A percentile compares a stretch with the other conserved stretches of the same genome.
These are phyloP conservation scores for Flaveria linearis DNA, from an alignment of 129 eudicot species.

Conservation along the genomic window DNA sequence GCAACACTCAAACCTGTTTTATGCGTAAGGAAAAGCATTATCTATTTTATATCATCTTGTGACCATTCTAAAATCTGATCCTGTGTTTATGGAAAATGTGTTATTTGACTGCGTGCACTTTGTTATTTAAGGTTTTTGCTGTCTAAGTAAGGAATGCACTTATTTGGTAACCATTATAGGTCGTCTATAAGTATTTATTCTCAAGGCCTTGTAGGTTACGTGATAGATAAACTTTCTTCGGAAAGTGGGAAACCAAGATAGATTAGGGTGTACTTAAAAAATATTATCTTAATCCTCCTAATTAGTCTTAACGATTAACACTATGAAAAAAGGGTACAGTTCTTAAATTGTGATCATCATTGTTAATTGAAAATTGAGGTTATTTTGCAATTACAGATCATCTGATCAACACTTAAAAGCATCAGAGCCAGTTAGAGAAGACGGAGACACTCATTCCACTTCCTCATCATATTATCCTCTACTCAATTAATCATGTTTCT, in stretches of 20 bases:
- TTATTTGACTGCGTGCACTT: neutral
- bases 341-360: constrained; percentile 16
- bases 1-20: neutral
- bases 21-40: neutral
- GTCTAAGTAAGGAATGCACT: neutral
- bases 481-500: constrained; percentile 1
- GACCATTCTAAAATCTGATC: neutral
- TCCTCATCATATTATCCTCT: constrained; percentile 59
- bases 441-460: constrained; percentile 51
- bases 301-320: neutral
- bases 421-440: constrained; percentile 38
- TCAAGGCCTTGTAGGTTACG: neutral
- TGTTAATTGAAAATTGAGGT: constrained; percentile 3
- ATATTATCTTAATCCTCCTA: neutral
- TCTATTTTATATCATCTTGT: neutral
- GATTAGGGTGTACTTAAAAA: neutral
- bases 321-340: neutral
- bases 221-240: neutral
- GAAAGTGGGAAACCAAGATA: neutral
- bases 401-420: constrained; percentile 44
- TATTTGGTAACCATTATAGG: neutral
- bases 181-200: too few relatives aligned
- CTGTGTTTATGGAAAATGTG: constrained; percentile 4
- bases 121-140: neutral
- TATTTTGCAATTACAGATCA: constrained; percentile 44